phyloP scores from a whole-genome alignment of 192 early-diverging fungal genomes.

The Gorgonomyces haynaldii region DNA sequence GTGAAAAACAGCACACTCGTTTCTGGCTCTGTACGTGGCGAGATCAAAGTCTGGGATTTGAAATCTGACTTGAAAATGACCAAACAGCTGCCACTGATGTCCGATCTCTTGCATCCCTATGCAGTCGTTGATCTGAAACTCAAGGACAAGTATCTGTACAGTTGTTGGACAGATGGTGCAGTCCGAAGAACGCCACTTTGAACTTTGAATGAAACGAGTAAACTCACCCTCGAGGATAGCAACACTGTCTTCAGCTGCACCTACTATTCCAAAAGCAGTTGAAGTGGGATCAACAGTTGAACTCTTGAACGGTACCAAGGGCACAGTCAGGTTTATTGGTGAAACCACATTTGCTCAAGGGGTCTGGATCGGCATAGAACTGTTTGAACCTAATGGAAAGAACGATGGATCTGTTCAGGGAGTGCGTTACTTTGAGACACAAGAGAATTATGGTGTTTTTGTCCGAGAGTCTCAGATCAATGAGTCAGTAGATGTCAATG shows the following conservation, averaged over 20 bases:
- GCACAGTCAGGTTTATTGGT: conserved; percentile 72
- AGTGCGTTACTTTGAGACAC: conserved; percentile 30
- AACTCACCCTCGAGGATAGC: too few species aligned
- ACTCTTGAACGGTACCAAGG: conserved; percentile 14
- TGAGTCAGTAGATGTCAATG: too few species aligned
- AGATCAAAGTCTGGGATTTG: conserved; percentile 35
- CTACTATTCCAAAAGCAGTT: not conserved
- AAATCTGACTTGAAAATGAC: too few species aligned
- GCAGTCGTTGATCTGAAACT: too few species aligned
- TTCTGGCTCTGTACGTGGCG: conserved; percentile 48
- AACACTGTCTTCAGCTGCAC: too few species aligned
- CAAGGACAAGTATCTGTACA: too few species aligned
- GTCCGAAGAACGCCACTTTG: too few species aligned
- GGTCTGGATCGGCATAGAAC: conserved; percentile 82
- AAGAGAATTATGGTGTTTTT: conserved; percentile 24
- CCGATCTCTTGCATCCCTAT: too few species aligned
- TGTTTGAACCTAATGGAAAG: conserved; percentile 47
- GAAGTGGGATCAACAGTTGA: not conserved
- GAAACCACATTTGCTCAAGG: conserved; percentile 72
- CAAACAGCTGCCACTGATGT: too few species aligned
- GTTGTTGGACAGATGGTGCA: too few species aligned
- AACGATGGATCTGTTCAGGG: conserved; percentile 34
- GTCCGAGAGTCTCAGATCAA: conserved; percentile 21
- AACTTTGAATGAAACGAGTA: too few species aligned
- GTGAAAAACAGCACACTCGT: conserved; percentile 36